Evolutionary conservation across 306 rosid genomes (phyloP), one percentile per base, ranked within the genome.

Genomic region (Malus sylvestris): DNA sequence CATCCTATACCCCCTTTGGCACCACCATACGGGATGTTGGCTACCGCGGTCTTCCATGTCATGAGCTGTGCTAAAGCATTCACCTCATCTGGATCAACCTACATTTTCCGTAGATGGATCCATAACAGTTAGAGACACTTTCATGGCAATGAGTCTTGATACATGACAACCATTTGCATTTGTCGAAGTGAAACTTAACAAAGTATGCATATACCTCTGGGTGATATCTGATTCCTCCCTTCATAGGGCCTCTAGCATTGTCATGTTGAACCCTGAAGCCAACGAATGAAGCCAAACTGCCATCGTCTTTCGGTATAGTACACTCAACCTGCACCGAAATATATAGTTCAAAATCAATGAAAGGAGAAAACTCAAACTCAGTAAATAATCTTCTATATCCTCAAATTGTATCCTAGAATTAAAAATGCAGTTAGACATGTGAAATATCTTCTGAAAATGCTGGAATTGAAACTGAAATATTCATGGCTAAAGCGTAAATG

Each of bases 41-140:
- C 97, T 10, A 95, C 98, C 1, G 98, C 98, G 44, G 98, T 95
- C 88, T 95, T 95, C 98, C 98, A 95, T 51, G 98, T 95, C 98
- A 95, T 95, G 59, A 95, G 79, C 72, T 95, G 98, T 52, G 98
- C 98, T 55, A 95, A 84, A 51, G 98, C 98, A 85, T 95, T 95
- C 83, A 95, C 98, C 86, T 95, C 98, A 85, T 95, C 98, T 4
- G 97, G 98, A 46, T 95, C 98, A 84, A 95, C 98, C 98, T 94
- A 77, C 58, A 70, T 25, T 29, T n/a, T n/a, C 27, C 62, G 4
- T 8, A 19, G 13, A n/a, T 4, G 27, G 62, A 57, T 8, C 11
- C 62, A n/a, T n/a, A 57, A 57, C 62, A 57, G 11, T 55, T 55
- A 57, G 11, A 20, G 60, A 8, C 62, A 15, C 16, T 49, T 49